Percentiles rank a stretch among this genome's conserved stretches.
These are phyloP conservation scores for Candida xyloterini DNA, from an alignment of 805 yeast species.

Conservation along the genomic window DNA sequence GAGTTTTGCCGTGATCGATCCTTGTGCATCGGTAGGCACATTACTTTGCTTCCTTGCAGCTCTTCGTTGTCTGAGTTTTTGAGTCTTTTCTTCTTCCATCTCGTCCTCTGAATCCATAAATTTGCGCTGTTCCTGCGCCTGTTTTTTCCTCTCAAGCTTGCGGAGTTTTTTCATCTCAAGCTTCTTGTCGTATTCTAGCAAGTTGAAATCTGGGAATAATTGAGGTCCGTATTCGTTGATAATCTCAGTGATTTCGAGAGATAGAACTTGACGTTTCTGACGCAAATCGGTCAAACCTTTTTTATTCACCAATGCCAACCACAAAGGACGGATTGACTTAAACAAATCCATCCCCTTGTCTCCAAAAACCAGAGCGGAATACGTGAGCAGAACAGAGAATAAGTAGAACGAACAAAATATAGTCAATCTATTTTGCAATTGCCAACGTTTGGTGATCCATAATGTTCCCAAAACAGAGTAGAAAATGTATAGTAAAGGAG, in stretches of 20 bases:
- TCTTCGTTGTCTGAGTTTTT: conserved; percentile 44
- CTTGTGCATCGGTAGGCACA: conserved; percentile 9
- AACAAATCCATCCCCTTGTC: conserved; percentile 90
- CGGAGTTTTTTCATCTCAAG: conserved; percentile 32
- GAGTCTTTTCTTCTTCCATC: conserved; percentile 49
- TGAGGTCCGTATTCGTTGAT: conserved; percentile 83
- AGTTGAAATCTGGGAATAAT: conserved; percentile 80
- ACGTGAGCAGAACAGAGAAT: conserved; percentile 71
- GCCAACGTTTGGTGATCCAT: conserved; percentile 28
- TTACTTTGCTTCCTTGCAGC: conserved; percentile 28
- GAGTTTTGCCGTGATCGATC: conserved; percentile 39
- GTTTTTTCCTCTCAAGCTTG: conserved; percentile 26
- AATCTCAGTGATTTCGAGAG: conserved; percentile 70
- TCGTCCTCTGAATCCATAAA: conserved; percentile 39
- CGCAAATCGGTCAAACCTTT: conserved; percentile 57
- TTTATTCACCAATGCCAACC: conserved; percentile 59
- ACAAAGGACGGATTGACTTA: conserved; percentile 79
- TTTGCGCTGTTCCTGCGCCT: conserved; percentile 18
- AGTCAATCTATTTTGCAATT: conserved; percentile 19
- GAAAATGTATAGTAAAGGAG: conserved; percentile 79
- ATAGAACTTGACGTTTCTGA: conserved; percentile 55
- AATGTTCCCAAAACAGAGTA: conserved; percentile 66
- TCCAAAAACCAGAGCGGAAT: conserved; percentile 87
- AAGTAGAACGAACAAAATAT: conserved; percentile 50
- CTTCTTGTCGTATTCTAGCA: conserved; percentile 44